Conservation (phyloP, 345 rosid genomes). For the Linum tenue region DNA sequence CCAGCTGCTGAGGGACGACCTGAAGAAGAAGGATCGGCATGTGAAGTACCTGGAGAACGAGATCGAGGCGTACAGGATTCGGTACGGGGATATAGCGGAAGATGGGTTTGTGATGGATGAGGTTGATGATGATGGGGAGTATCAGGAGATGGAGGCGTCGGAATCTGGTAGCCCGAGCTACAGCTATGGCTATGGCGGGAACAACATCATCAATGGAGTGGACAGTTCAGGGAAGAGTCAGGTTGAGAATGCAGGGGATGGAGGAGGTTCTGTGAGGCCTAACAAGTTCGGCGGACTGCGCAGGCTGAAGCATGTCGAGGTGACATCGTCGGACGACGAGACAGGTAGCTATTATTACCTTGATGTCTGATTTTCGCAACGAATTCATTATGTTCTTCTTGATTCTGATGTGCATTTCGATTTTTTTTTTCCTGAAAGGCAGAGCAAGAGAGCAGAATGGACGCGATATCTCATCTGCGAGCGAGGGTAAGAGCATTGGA, state of each 20-base stretch:
- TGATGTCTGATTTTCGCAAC: too few species aligned
- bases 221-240: not conserved
- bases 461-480: conserved; percentile 24
- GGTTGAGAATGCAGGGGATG: conserved; percentile 14
- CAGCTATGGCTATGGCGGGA: conserved; percentile 20
- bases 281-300: conserved; percentile 13
- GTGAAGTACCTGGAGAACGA: conserved; percentile 52
- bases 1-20: conserved; percentile 43
- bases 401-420: not conserved
- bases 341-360: conserved; percentile 23
- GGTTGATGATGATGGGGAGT: conserved; percentile 17
- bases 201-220: not conserved
- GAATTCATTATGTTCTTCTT: not conserved
- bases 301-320: conserved; percentile 18
- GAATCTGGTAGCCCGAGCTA: conserved; percentile 12
- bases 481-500: conserved; percentile 38
- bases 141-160: conserved; percentile 24
- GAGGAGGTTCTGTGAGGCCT: not conserved
- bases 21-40: conserved; percentile 51
- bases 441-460: conserved; percentile 19
- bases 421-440: conserved; percentile 9
- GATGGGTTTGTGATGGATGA: conserved; percentile 21
- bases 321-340: conserved; percentile 20
- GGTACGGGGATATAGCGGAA: conserved; percentile 39
- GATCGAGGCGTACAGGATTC: conserved; percentile 53